Conservation (phyloP, 202 grass and related monocot species). For the Carex arenaria region DNA sequence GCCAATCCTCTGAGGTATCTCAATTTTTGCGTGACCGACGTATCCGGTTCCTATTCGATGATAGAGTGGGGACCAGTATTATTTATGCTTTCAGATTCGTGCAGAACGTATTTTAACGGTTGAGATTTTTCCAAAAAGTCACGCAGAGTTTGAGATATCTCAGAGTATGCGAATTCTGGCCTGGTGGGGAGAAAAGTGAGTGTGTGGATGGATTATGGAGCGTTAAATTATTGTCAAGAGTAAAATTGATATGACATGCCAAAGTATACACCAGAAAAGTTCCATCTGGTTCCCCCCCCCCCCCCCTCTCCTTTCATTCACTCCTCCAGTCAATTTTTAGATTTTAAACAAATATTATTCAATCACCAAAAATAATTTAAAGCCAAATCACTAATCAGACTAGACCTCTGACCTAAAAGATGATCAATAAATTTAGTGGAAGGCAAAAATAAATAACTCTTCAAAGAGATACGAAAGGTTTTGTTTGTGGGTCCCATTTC, state of each 20-base stretch:
- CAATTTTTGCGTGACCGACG: too few species aligned
- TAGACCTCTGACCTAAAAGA: slow-evolving; percentile 16
- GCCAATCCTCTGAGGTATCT: too few species aligned
- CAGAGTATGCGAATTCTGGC: too few species aligned
- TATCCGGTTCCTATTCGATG: too few species aligned
- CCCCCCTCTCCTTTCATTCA: too few species aligned
- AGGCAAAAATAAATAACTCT: not conserved
- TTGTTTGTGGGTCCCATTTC: slow-evolving; percentile 12
- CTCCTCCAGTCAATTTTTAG: not conserved
- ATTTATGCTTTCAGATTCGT: too few species aligned
- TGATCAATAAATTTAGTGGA: slow-evolving; percentile 23
- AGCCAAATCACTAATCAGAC: not conserved
- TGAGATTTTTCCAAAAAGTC: too few species aligned
- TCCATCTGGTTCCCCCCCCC: not conserved
- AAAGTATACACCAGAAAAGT: not conserved
- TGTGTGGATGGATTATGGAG: not conserved
- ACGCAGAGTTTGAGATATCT: too few species aligned
- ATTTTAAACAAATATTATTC: not conserved
- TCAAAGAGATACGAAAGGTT: slow-evolving; percentile 11
- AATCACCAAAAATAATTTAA: not conserved
- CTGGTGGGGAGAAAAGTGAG: not conserved
- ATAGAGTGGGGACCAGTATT: too few species aligned
- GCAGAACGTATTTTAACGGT: too few species aligned
- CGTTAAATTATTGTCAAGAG: slow-evolving; percentile 12
- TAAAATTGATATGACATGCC: not conserved